Percentiles rank a stretch among this genome's conserved stretches.
Evolutionary conservation across 306 rosid species (phyloP).

Genomic region (Mimosa bimucronata): DNA sequence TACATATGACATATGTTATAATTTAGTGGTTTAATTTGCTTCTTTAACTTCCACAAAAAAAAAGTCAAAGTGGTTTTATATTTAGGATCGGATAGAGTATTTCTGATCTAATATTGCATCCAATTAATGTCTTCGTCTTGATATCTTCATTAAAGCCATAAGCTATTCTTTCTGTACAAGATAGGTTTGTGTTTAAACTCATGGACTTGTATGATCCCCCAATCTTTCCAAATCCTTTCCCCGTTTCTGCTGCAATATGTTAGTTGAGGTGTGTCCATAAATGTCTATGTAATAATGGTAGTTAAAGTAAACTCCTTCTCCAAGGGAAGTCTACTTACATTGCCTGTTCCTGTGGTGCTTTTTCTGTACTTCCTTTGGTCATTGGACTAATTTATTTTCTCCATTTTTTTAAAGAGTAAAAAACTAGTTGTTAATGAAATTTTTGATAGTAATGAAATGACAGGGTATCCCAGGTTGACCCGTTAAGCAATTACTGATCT

Average conservation of each 20-base stretch:
- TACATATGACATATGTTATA: no score
- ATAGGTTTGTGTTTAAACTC: conserved; percentile 3
- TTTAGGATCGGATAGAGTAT: no score
- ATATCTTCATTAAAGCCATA: background rate
- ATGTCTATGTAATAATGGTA: background rate
- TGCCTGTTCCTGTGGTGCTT: background rate
- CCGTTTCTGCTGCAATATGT: conserved; percentile 26
- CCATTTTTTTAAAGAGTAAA: background rate
- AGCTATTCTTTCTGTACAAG: background rate
- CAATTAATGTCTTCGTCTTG: conserved; percentile 1
- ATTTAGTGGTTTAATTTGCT: no score
- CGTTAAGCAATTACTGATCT: conserved; percentile 77
- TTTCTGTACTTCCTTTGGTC: conserved; percentile 19
- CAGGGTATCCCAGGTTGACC: conserved; percentile 86
- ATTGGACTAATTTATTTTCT: background rate
- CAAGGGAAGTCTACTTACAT: background rate
- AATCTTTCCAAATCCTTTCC: conserved; percentile 6
- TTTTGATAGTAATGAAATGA: conserved; percentile 46
- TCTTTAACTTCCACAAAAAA: no score
- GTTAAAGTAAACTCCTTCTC: background rate
- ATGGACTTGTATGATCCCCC: background rate
- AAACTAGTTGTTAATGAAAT: conserved; percentile 34
- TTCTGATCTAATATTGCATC: conserved; percentile 24
- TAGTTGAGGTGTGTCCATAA: conserved; percentile 11
- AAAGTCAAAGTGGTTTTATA: no score